These are phyloP conservation scores for Sarocladium oryzae DNA, from an alignment of 2,329 filamentous ascomycete species.

Conservation along the genomic window DNA sequence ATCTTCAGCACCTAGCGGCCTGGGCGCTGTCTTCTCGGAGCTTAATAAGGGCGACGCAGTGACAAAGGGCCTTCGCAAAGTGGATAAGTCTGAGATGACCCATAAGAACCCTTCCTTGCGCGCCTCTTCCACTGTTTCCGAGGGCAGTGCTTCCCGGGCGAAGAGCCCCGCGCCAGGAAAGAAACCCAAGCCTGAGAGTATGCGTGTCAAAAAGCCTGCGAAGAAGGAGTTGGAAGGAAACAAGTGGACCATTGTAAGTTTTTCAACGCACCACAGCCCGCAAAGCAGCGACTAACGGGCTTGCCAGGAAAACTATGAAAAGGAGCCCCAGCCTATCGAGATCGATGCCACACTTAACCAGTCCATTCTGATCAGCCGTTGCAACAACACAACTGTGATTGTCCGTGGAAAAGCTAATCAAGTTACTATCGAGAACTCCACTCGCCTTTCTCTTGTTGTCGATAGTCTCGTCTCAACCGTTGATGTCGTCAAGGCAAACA, in stretches of 20 bases:
- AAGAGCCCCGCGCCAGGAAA: constrained; percentile 87
- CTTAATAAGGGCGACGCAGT: constrained; percentile 86
- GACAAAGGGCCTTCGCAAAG: constrained; percentile 83
- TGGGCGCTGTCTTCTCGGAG: constrained; percentile 85
- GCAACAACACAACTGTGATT: constrained; percentile 84
- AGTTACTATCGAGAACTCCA: constrained; percentile 90
- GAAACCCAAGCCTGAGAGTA: constrained; percentile 79
- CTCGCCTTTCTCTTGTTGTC: constrained; percentile 75
- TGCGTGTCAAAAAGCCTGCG: constrained; percentile 76
- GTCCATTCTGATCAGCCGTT: constrained; percentile 85
- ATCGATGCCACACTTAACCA: constrained; percentile 78
- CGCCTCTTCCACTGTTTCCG: constrained; percentile 62
- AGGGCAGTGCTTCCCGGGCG: constrained; percentile 49
- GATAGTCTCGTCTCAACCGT: constrained; percentile 86
- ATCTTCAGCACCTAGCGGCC: constrained; percentile 49
- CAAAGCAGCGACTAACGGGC: background rate
- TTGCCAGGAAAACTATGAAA: constrained; percentile 83
- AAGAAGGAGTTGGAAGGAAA: constrained; percentile 77
- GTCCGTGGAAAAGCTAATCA: constrained; percentile 92
- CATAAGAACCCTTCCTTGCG: constrained; percentile 94
- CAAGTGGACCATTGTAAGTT: constrained; percentile 80
- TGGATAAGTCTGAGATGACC: constrained; percentile 93
- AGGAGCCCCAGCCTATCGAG: constrained; percentile 63
- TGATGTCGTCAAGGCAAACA: constrained; percentile 91
- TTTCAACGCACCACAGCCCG: background rate